Conservation (phyloP, 2,329 filamentous ascomycete genomes). For the Chalara sp. region DNA sequence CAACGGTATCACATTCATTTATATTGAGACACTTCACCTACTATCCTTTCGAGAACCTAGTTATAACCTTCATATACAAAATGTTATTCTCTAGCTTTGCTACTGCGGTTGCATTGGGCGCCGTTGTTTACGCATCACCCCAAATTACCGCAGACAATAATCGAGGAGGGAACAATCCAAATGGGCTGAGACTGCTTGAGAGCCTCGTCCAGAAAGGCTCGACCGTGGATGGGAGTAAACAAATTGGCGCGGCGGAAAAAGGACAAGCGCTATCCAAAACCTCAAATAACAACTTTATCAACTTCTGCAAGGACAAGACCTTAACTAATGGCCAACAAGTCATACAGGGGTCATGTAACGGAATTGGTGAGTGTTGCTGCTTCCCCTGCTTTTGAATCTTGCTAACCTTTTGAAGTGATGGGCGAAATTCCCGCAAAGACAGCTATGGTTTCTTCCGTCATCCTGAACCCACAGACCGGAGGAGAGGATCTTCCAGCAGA, state of each 20-base stretch:
- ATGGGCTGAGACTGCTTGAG: conserved; percentile 15
- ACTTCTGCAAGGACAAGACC: conserved; percentile 29
- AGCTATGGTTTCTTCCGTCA: conserved; percentile 26
- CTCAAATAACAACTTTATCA: conserved; percentile 29
- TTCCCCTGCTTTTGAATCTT: neutral
- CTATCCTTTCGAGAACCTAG: neutral
- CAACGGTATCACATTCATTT: conserved; percentile 25
- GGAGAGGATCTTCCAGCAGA: conserved; percentile 18
- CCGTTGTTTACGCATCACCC: conserved; percentile 14
- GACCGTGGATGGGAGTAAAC: conserved; percentile 18
- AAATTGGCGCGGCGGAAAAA: conserved; percentile 17
- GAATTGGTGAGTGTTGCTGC: conserved; percentile 24
- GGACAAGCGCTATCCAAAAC: conserved; percentile 21
- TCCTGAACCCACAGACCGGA: conserved; percentile 21
- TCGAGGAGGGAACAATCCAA: neutral
- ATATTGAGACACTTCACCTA: conserved; percentile 10
- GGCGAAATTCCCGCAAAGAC: conserved; percentile 27
- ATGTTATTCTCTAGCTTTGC: conserved; percentile 22
- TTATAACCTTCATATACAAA: conserved; percentile 11
- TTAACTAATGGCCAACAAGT: conserved; percentile 56
- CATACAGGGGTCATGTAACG: conserved; percentile 53
- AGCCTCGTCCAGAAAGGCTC: conserved; percentile 25
- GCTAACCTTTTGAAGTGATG: conserved; percentile 24
- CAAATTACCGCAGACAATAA: neutral
- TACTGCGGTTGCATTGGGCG: conserved; percentile 16